phyloP scores from a whole-genome alignment of 108 stramenopile genomes.

The Pseudonitzschia multiseries region DNA sequence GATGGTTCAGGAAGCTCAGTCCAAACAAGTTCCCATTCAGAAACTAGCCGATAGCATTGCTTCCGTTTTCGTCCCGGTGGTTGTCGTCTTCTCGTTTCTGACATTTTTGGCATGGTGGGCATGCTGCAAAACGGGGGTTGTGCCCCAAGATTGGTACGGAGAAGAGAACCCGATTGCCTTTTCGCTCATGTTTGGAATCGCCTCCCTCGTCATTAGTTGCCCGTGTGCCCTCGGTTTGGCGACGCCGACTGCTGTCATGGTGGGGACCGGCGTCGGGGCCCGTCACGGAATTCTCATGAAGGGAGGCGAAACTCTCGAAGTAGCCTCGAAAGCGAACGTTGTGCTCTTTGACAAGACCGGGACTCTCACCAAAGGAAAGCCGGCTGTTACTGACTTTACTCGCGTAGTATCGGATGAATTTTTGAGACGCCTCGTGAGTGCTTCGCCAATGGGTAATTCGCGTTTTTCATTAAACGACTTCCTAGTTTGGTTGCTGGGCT shows the following conservation, averaged over 20 bases:
- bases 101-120: constrained; percentile 76
- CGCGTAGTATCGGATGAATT: constrained; percentile 41
- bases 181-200: constrained; percentile 66
- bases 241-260: constrained; percentile 93
- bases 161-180: constrained; percentile 42
- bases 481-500: constrained; percentile 68
- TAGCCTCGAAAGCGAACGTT: constrained; percentile 75
- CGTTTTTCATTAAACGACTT: constrained; percentile 6
- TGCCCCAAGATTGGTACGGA: constrained; percentile 41
- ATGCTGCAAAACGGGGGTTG: constrained; percentile 35
- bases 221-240: constrained; percentile 97
- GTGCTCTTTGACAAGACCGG: constrained; percentile 99
- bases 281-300: constrained; percentile 94
- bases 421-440: constrained; percentile 43
- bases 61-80: constrained; percentile 88
- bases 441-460: constrained; percentile 9
- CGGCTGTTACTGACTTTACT: constrained; percentile 67
- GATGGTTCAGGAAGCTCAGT: constrained; percentile 94
- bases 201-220: constrained; percentile 95
- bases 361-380: constrained; percentile 90
- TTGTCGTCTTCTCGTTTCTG: constrained; percentile 61
- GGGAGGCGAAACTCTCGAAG: constrained; percentile 94
- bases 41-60: constrained; percentile 88
- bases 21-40: constrained; percentile 92
- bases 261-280: constrained; percentile 96